phyloP scores from a whole-genome alignment of 768 basidiomycete genomes.

The Gloeophyllum trabeum region DNA sequence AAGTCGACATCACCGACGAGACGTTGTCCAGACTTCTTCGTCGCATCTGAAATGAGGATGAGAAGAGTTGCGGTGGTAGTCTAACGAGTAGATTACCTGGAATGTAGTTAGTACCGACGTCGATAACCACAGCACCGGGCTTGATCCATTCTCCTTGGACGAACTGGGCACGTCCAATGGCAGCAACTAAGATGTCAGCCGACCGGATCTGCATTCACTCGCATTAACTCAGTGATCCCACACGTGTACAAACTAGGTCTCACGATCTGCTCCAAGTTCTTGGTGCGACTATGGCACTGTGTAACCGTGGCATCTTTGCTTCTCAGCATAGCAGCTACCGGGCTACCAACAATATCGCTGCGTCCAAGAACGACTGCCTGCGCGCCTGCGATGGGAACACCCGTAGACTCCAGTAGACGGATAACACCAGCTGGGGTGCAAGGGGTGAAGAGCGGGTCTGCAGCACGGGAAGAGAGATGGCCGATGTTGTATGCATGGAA shows the following conservation, averaged over 20 bases:
- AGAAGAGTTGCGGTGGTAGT: conserved; percentile 2
- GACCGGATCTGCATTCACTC: conserved; percentile 47
- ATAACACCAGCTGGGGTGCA: conserved; percentile 95
- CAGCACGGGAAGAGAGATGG: conserved; percentile 82
- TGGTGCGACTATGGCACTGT: conserved; percentile 90
- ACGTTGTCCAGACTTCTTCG: conserved; percentile 91
- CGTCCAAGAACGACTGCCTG: conserved; percentile 90
- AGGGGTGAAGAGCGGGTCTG: conserved; percentile 82
- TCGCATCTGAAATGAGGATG: conserved; percentile 41
- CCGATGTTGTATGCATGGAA: conserved; percentile 99
- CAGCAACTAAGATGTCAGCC: conserved; percentile 91
- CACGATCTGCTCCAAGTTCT: conserved; percentile 71
- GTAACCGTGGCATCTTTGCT: conserved; percentile 93
- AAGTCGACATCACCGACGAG: conserved; percentile 96
- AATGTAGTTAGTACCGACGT: conserved; percentile 96
- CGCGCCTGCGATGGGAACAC: conserved; percentile 63
- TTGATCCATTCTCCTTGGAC: conserved; percentile 94
- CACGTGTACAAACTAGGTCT: conserved; percentile 20
- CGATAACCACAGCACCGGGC: conserved; percentile 89
- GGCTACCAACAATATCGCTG: conserved; percentile 96
- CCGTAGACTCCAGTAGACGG: conserved; percentile 81
- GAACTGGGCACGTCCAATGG: conserved; percentile 89
- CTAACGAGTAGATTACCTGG: conserved; percentile 51
- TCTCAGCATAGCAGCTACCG: conserved; percentile 84
- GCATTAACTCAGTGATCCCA: neutral